phyloP scores from a whole-genome alignment of 306 rosid genomes.

The Casuarina equisetifolia region DNA sequence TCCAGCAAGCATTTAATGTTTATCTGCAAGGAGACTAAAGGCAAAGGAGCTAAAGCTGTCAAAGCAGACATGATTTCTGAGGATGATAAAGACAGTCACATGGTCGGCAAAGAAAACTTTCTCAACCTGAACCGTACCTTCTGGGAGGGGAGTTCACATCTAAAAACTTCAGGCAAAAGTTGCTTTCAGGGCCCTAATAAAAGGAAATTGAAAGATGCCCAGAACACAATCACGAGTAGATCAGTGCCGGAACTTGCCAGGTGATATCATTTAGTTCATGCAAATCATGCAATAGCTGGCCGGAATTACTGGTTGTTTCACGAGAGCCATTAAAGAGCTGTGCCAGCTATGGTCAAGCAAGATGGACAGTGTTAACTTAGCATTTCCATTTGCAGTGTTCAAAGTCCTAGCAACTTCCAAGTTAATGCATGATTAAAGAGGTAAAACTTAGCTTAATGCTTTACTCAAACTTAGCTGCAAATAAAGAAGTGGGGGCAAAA shows the following conservation, averaged over 20 bases:
- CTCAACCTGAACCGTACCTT: not conserved
- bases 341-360: not conserved
- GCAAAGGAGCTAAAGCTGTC: not conserved
- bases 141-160: not conserved
- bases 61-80: not conserved
- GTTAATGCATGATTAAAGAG: not conserved
- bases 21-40: not conserved
- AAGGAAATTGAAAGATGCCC: not conserved
- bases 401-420: not conserved
- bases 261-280: too few species aligned
- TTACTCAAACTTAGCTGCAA: not conserved
- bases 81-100: constrained; percentile 7
- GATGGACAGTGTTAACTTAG: not conserved
- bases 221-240: not conserved
- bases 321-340: too few species aligned
- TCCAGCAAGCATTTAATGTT: not conserved
- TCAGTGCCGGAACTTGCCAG: not conserved
- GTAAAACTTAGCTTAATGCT: not conserved
- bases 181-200: not conserved
- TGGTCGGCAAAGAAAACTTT: constrained; percentile 8
- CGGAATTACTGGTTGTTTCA: not conserved
- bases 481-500: not conserved
- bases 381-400: not conserved
- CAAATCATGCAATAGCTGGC: not conserved
- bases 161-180: not conserved